Evolutionary conservation across 1,284 basidiomycete genomes (phyloP), one percentile per base, ranked within the genome.

Genomic region (Cryptococcus sp.): DNA sequence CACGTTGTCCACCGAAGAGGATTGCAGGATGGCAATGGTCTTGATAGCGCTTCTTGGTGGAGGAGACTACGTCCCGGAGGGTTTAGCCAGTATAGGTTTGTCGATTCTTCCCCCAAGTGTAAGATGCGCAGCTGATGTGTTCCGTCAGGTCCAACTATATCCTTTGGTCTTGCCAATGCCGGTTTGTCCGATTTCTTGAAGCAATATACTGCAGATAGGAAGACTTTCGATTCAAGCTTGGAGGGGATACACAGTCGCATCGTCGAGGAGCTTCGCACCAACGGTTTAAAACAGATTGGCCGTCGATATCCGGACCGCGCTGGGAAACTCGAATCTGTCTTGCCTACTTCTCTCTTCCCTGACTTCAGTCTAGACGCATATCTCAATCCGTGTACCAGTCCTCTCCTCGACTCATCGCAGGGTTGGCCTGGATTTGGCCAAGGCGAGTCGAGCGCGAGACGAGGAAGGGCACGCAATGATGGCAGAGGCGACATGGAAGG

Each of bases 21-120:
- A 46, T 82, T 95, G 60, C 41, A 84, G 85, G 2, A 84, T 87
- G 31, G 92, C 89, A 0, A 82, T 94, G 70, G 88, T 97, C 46
- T 84, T 97, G 22, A 87, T 95, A 47, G 94, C 88, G 0, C 81
- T 97, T 4, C 82, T 95, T 66, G 85, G 87, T 11, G 94, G 94
- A 0, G 95, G 93, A 0, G 95, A 99, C 77, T 99, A 97, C 70
- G 84, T 89, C 54, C 84, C 85, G 38, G 86, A 75, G 41, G 76
- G 78, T 20, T 44, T 76, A 15, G 60, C 54, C 5, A 59, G 58
- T 17, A 70, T 75, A 47, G 77, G 77, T 78, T 23, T 57, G 75
- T 57, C 5, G 15, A 46, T n/a, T n/a, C n/a, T n/a, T n/a, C n/a
- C n/a, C n/a, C n/a, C n/a, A n/a, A n/a, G n/a, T 13, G 20, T 16